Evolutionary conservation across 2,329 filamentous ascomycete species (phyloP), one percentile per base, ranked within the genome.

Genomic region (Coniochaeta sp.): DNA sequence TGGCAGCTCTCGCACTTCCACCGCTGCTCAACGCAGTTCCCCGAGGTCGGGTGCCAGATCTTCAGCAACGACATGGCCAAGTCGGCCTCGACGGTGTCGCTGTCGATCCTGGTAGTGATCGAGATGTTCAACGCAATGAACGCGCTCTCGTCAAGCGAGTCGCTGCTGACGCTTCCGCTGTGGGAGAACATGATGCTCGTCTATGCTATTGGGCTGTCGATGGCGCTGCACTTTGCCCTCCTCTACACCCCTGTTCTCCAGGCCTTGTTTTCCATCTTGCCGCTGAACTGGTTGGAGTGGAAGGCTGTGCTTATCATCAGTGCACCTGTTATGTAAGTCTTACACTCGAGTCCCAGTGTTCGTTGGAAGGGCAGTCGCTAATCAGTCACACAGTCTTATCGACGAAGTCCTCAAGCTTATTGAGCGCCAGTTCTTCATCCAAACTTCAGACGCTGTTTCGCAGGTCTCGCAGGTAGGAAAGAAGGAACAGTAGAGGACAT

Each of bases 121-220:
- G 95, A 99, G 79, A 99, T 99, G 95, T 85, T 99, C 72, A 99
- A 99, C 77, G 95, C 95, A 68, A 93, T 98, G 89, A 99, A 99
- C 72, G 95, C 93, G 0, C 83, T 99, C 34, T 97, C 92, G 1
- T 96, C 92, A 0, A 96, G 91, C 74, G 95, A 99, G 76, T 96
- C 91, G 17, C 86, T 99, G 14, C 77, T 99, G 60, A 97, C 93
- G 2, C 84, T 99, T 63, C 93, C 93, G 10, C 80, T 99, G n/a
- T 97, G 93, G 93, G 86, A 93, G 72, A 99, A 99, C 79, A 95
- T 96, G 89, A 95, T 96, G 83, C 87, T 99, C 19, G 91, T 99
- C 59, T 96, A 96, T 69, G 96, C 95, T 63, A 96, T 99, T 71
- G 81, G 84, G 12, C 79, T 99, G 64, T 96, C 91, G 42, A 99